Evolutionary conservation across 495 filamentous ascomycete species (phyloP), one percentile per base, ranked within the genome.

Genomic region (Terfezia claveryi): DNA sequence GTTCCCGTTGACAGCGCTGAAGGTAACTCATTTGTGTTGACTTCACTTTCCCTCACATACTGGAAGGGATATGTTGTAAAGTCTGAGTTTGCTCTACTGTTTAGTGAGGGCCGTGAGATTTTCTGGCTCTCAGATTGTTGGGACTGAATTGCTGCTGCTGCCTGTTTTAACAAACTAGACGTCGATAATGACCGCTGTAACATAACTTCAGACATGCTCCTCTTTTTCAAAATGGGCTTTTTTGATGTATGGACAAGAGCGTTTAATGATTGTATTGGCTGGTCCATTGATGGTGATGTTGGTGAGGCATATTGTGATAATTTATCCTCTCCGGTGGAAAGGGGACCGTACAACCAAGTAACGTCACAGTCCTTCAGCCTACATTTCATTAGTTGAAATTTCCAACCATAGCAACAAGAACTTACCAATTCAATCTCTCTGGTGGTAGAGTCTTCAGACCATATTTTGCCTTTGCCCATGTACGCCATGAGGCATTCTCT

Each of bases 311-410:
- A 4, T 66, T 65, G 53, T 14, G 70, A 64, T 10, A 67, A 59
- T 53, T 57, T 72, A 8, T 64, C 73, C 41, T 64, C 70, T 50
- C 73, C 80, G 2, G 81, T 81, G 63, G 92, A 89, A 37, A 98
- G 69, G 32, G 91, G 91, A 0, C 91, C 91, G 62, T 98, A 98
- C 2, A 98, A 73, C 91, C 91, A 98, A 52, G 91, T 96, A 23
- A 95, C 87, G 65, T 98, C 91, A 64, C 82, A 87, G 60, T 98
- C 91, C 64, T 98, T 98, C 41, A 96, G 70, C 89, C 88, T 95
- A 64, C 4, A 46, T 23, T 54, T 46, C 36, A 16, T 56, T 57
- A 52, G 63, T 66, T 60, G 7, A 61, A 37, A 56, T 58, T 56
- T 36, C 27, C 27, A 32, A 32, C 27, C 27, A 32, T 32, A 32